phyloP scores from a whole-genome alignment of 768 basidiomycete species.

The Naganishia vishniacii region DNA sequence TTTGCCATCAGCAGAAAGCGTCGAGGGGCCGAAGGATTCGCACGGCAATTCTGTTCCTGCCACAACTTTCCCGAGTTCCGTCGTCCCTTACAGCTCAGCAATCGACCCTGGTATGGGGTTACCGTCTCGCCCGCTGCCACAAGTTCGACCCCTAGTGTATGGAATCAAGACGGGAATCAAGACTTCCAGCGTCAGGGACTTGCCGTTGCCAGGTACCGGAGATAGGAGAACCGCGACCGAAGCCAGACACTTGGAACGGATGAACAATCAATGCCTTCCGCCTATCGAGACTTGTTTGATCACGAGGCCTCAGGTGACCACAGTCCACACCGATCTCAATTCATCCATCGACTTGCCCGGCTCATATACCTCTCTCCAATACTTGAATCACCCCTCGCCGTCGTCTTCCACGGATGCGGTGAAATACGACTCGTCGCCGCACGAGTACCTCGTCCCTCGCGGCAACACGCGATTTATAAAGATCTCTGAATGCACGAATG shows the following conservation, averaged over 20 bases:
- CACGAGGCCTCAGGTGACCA: background rate
- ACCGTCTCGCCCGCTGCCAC: constrained; percentile 3
- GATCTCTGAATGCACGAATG: too few species aligned
- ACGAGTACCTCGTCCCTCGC: background rate
- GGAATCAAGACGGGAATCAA: constrained; percentile 8
- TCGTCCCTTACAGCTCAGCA: background rate
- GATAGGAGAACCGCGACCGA: background rate
- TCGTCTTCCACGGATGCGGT: background rate
- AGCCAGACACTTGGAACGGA: background rate
- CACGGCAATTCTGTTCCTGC: background rate
- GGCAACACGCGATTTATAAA: too few species aligned
- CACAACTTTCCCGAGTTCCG: background rate
- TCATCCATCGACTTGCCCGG: background rate
- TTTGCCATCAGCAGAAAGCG: background rate
- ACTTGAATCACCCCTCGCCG: constrained; percentile 1
- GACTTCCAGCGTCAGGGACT: constrained; percentile 7
- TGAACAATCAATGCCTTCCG: background rate
- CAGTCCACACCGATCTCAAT: background rate
- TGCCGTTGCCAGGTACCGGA: background rate
- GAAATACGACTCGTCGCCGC: background rate
- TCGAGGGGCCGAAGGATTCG: background rate
- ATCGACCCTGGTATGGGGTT: too few species aligned
- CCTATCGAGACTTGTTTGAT: background rate
- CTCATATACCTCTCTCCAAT: background rate
- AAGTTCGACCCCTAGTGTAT: background rate